Conservation (phyloP, 306 rosid genomes). For the Betula pendula region DNA sequence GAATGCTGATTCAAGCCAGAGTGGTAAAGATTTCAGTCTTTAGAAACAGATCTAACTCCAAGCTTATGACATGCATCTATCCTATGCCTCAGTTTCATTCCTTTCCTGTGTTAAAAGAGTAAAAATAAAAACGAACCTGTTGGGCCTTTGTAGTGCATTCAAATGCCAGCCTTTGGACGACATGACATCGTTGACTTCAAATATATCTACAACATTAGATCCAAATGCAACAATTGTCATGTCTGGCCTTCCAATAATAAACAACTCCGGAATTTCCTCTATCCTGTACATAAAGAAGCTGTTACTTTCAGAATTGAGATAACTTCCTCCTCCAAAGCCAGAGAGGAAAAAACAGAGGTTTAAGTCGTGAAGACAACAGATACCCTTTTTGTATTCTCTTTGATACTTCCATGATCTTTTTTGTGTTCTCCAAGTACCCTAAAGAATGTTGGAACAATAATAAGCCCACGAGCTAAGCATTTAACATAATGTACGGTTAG, state of each 20-base stretch:
- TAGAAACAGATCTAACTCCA: conserved; percentile 15
- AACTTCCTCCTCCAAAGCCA: background rate
- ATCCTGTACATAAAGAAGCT: conserved; percentile 53
- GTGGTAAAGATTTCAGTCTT: conserved; percentile 23
- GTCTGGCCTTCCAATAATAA: conserved; percentile 78
- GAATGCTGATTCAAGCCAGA: conserved; percentile 62
- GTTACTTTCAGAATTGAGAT: conserved; percentile 14
- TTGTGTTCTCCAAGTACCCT: conserved; percentile 89
- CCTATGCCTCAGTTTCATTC: background rate
- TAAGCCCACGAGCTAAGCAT: conserved; percentile 24
- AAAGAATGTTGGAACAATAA: conserved; percentile 29
- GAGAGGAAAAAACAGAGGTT: background rate
- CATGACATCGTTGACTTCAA: conserved; percentile 89
- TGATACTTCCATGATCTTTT: conserved; percentile 77
- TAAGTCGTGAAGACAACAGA: background rate
- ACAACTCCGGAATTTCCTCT: conserved; percentile 75
- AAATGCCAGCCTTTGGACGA: conserved; percentile 97
- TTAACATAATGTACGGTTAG: conserved; percentile 7
- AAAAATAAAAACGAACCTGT: conserved; percentile 49
- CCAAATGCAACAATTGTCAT: conserved; percentile 92
- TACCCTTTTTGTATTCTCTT: conserved; percentile 71
- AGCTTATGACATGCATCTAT: background rate
- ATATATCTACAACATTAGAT: conserved; percentile 75
- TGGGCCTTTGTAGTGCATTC: conserved; percentile 96
- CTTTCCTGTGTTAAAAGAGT: background rate